Conservation (phyloP, 768 basidiomycete species). For the Hydnomerulius pinastri region DNA sequence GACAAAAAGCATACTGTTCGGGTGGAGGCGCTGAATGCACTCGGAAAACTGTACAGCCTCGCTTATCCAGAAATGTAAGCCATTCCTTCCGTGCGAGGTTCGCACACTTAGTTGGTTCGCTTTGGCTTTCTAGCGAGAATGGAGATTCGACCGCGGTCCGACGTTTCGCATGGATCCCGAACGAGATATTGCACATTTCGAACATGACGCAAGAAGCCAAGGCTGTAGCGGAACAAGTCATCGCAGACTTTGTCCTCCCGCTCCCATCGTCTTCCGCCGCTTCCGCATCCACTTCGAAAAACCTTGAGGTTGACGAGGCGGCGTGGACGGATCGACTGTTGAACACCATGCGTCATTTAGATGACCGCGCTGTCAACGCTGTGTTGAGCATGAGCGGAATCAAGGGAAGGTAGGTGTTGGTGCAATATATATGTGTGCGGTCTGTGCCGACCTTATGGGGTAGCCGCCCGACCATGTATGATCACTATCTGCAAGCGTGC, state of each 20-base stretch:
- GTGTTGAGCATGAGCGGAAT: slow-evolving; percentile 66
- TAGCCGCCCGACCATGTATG: slow-evolving; percentile 71
- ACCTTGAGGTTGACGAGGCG: slow-evolving; percentile 67
- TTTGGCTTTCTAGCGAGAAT: slow-evolving; percentile 65
- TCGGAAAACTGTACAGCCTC: slow-evolving; percentile 77
- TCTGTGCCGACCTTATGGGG: slow-evolving; percentile 4
- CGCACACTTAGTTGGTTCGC: slow-evolving; percentile 3
- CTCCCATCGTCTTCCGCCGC: slow-evolving; percentile 51
- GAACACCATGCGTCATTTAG: slow-evolving; percentile 67
- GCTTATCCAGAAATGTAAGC: slow-evolving; percentile 90
- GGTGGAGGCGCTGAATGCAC: slow-evolving; percentile 70
- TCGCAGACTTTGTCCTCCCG: slow-evolving; percentile 81
- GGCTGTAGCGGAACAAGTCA: slow-evolving; percentile 64
- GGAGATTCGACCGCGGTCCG: slow-evolving; percentile 68
- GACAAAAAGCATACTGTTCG: slow-evolving; percentile 85
- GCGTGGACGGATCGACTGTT: slow-evolving; percentile 87
- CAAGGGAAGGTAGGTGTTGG: slow-evolving; percentile 54
- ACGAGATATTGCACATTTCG: slow-evolving; percentile 60
- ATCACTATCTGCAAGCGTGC: slow-evolving; percentile 72
- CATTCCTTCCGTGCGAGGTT: neutral
- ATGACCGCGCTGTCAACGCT: slow-evolving; percentile 56
- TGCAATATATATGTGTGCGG: neutral
- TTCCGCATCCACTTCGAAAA: slow-evolving; percentile 45
- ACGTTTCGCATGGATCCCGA: slow-evolving; percentile 95
- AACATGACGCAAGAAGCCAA: slow-evolving; percentile 57